Conservation (phyloP, 176 grass and related monocot genomes). For the Ananas comosus region DNA sequence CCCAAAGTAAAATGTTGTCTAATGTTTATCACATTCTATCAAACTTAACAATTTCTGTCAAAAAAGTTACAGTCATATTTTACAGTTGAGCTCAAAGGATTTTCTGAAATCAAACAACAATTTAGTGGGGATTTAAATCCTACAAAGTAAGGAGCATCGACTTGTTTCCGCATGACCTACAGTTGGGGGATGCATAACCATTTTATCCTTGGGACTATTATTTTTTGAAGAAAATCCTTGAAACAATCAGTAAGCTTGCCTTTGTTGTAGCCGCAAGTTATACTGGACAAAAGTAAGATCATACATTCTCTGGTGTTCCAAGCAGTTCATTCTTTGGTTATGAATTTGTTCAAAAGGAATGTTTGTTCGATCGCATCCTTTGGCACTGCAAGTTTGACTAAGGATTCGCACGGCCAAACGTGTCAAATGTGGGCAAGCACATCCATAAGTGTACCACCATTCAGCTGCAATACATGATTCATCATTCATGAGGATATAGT, state of each 20-base stretch:
- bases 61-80: too few relatives aligned
- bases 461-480: slow-evolving; percentile 41
- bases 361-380: slow-evolving; percentile 43
- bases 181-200: not conserved
- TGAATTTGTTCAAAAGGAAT: slow-evolving; percentile 71
- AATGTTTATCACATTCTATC: too few relatives aligned
- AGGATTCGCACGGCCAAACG: slow-evolving; percentile 70
- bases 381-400: slow-evolving; percentile 81
- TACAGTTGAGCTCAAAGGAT: too few relatives aligned
- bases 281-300: slow-evolving; percentile 85
- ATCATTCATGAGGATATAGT: too few relatives aligned
- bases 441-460: slow-evolving; percentile 88
- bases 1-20: not conserved
- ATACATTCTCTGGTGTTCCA: slow-evolving; percentile 61
- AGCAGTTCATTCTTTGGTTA: slow-evolving; percentile 66
- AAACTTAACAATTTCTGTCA: too few relatives aligned
- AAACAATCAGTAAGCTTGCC: slow-evolving; percentile 30
- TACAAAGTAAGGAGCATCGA: too few relatives aligned
- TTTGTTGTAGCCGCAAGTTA: slow-evolving; percentile 77
- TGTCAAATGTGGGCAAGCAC: slow-evolving; percentile 72
- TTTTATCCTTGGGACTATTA: not conserved
- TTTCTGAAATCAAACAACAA: too few relatives aligned
- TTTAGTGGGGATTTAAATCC: too few relatives aligned
- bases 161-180: not conserved
- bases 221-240: not conserved